phyloP scores from a whole-genome alignment of 441 rosid species.

The Populus trichocarpa region DNA sequence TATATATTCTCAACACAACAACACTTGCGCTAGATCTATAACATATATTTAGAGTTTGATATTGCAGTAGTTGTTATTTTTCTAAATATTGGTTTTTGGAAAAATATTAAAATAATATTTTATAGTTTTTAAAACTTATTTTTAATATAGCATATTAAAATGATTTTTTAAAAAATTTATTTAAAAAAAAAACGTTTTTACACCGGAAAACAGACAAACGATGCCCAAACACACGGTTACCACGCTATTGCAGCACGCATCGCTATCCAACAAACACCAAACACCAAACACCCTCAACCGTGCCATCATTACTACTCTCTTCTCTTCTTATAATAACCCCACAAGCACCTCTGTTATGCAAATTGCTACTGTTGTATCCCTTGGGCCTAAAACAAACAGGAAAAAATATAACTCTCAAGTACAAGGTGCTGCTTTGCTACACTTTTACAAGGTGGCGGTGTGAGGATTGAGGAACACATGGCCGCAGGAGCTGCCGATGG shows the following conservation, averaged over 20 bases:
- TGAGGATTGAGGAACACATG: constrained; percentile 19
- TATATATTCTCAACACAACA: fast-evolving
- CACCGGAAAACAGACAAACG: no score
- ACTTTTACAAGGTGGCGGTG: not conserved
- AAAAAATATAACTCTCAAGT: not conserved
- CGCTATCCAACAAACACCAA: not conserved
- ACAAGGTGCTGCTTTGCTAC: not conserved
- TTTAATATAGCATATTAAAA: no score
- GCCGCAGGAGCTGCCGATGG: constrained; percentile 52
- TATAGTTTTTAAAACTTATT: no score
- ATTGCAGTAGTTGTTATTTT: no score
- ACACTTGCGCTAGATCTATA: no score
- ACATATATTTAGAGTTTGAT: no score
- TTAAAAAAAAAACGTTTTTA: no score
- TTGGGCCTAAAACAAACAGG: not conserved
- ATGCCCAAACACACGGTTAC: not conserved
- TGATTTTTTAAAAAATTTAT: no score
- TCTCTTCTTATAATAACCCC: not conserved
- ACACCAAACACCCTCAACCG: not conserved
- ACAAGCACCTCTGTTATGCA: not conserved
- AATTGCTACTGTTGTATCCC: not conserved
- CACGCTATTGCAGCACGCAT: not conserved
- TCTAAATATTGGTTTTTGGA: no score
- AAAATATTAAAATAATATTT: no score
- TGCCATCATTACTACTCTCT: not conserved